Conservation (phyloP, 1,284 basidiomycete species). For the Microstroma glucosiphilum region DNA sequence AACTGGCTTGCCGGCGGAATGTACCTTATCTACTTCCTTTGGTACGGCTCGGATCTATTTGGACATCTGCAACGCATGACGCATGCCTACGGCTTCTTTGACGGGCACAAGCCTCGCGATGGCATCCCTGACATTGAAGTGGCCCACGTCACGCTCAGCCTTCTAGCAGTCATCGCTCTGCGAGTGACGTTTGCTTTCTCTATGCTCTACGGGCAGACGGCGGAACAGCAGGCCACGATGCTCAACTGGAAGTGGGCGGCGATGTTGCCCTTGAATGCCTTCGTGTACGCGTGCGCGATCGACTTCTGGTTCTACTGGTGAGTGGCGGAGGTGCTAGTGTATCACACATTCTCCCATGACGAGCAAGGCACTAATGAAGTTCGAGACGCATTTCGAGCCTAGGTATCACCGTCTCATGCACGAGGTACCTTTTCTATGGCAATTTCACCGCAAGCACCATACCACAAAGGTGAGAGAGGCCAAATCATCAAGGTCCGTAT, state of each 20-base stretch:
- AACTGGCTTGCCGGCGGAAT: neutral
- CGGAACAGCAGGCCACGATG: neutral
- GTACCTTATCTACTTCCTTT: constrained; percentile 12
- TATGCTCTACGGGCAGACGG: neutral
- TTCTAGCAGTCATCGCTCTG: neutral
- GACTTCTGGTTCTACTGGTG: constrained; percentile 32
- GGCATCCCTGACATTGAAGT: constrained; percentile 24
- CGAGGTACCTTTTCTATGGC: constrained; percentile 28
- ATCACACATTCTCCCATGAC: neutral
- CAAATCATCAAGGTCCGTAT: too few species aligned
- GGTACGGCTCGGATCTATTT: constrained; percentile 21
- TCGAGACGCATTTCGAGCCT: neutral
- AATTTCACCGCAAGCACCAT: constrained; percentile 4
- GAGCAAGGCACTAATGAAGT: too few species aligned
- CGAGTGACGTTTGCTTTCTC: neutral
- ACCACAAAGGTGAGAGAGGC: neutral
- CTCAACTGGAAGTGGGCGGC: neutral
- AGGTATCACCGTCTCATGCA: constrained; percentile 42
- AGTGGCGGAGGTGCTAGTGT: neutral
- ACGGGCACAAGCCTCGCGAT: constrained; percentile 27
- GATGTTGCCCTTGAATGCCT: constrained; percentile 33
- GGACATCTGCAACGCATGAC: constrained; percentile 19
- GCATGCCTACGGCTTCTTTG: constrained; percentile 32
- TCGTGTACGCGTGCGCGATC: constrained; percentile 23
- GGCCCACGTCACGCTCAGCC: neutral